phyloP scores from a whole-genome alignment of 139 green algal genomes.

The Raphidocelis subcapitata region DNA sequence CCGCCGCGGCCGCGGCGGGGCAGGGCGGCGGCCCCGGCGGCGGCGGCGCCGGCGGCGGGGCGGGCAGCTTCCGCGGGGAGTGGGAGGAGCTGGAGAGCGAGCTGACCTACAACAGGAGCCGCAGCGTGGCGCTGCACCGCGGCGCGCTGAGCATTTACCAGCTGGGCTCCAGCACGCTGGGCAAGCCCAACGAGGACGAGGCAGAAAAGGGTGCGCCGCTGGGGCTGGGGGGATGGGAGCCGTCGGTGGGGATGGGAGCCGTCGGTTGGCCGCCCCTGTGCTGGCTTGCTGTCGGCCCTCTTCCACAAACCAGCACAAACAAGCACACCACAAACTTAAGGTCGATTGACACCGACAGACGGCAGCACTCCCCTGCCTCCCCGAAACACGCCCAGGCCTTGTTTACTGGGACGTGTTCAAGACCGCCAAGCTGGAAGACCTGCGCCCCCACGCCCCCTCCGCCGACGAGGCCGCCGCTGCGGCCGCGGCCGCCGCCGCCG shows the following conservation, averaged over 20 bases:
- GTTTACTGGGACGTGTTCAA: conserved; percentile 74
- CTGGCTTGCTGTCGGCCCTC: too few relatives aligned
- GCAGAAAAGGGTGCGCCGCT: conserved; percentile 55
- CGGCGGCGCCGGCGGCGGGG: neutral
- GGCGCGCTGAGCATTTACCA: conserved; percentile 55
- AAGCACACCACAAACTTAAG: too few relatives aligned
- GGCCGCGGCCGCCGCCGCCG: too few relatives aligned
- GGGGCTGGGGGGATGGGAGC: too few relatives aligned
- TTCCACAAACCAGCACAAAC: too few relatives aligned
- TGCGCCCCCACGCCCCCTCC: conserved; percentile 40
- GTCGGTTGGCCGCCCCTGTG: too few relatives aligned
- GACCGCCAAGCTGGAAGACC: conserved; percentile 41
- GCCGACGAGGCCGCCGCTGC: too few relatives aligned
- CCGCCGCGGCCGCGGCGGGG: neutral
- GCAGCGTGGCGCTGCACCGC: conserved; percentile 35
- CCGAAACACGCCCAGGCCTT: too few relatives aligned
- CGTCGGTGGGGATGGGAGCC: too few relatives aligned
- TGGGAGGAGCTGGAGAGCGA: conserved; percentile 68
- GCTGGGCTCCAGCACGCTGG: conserved; percentile 57
- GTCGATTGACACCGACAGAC: too few relatives aligned
- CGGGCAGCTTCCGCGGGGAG: conserved; percentile 16
- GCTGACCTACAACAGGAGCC: conserved; percentile 62
- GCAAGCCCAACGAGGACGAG: conserved; percentile 58
- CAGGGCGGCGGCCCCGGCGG: neutral
- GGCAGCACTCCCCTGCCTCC: too few relatives aligned